Percentiles rank a stretch among this genome's conserved stretches.
Conservation (phyloP, 805 yeast species). For the Danielozyma ontarioensis region DNA sequence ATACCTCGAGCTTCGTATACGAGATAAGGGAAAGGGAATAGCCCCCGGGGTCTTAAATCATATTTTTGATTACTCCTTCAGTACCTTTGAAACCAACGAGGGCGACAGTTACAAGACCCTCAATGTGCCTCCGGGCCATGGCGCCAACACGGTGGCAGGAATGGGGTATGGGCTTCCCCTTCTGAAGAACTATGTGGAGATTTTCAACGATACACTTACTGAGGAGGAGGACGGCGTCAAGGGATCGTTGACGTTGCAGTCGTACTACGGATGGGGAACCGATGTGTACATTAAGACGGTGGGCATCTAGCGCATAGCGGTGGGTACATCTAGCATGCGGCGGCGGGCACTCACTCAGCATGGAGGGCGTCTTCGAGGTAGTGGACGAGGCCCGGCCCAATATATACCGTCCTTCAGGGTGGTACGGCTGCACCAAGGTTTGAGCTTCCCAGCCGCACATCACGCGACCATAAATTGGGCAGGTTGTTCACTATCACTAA, state of each 20-base stretch:
- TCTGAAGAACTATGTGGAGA: slow-evolving; percentile 46
- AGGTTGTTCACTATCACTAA: too few species aligned
- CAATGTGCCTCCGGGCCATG: slow-evolving; percentile 67
- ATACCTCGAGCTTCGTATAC: slow-evolving; percentile 65
- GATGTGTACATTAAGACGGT: slow-evolving; percentile 39
- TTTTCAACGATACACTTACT: slow-evolving; percentile 30
- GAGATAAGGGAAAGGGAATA: slow-evolving; percentile 91
- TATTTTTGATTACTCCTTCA: slow-evolving; percentile 81
- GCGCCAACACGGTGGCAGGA: slow-evolving; percentile 76
- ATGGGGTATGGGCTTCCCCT: slow-evolving; percentile 95
- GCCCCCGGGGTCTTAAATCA: slow-evolving; percentile 57
- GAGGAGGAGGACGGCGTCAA: slow-evolving; percentile 14
- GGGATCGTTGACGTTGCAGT: slow-evolving; percentile 39
- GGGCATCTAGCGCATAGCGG: slow-evolving; percentile 15
- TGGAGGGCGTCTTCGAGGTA: too few species aligned
- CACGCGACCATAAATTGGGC: too few species aligned
- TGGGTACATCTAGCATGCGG: too few species aligned
- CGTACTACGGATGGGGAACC: slow-evolving; percentile 42
- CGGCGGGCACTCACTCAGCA: too few species aligned
- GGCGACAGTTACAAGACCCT: slow-evolving; percentile 57
- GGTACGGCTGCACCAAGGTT: too few species aligned
- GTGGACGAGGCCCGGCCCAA: too few species aligned
- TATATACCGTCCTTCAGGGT: too few species aligned
- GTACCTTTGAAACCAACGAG: slow-evolving; percentile 63
- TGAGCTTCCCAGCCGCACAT: too few species aligned